phyloP scores from a whole-genome alignment of 768 basidiomycete species.

The Amanita pseudoporphyria region DNA sequence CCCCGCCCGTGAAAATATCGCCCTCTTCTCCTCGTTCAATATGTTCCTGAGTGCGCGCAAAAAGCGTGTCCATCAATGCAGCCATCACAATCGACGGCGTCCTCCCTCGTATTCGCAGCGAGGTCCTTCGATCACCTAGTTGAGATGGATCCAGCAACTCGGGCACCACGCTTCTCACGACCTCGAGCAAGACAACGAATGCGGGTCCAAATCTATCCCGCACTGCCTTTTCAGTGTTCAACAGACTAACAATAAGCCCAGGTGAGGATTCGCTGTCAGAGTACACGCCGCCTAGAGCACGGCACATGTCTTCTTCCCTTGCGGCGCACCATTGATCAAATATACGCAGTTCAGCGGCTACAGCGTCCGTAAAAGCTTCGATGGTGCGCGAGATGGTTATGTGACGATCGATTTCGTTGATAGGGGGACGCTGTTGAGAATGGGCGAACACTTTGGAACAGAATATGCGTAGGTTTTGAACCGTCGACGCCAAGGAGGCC shows the following conservation, averaged over 20 bases:
- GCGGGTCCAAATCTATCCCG: constrained; percentile 46
- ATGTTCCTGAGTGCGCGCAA: constrained; percentile 47
- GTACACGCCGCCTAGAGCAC: constrained; percentile 37
- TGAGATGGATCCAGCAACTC: constrained; percentile 6
- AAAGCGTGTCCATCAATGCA: constrained; percentile 52
- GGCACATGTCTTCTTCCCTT: constrained; percentile 57
- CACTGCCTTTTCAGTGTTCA: constrained; percentile 52
- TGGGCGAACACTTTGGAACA: constrained; percentile 36
- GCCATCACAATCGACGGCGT: constrained; percentile 47
- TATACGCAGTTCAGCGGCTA: constrained; percentile 45
- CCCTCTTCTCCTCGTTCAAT: constrained; percentile 36
- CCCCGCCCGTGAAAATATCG: constrained; percentile 42
- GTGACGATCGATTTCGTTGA: constrained; percentile 9
- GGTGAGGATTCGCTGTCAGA: constrained; percentile 17
- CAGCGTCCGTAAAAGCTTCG: constrained; percentile 77
- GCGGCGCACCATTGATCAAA: constrained; percentile 67
- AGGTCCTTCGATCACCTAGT: constrained; percentile 12
- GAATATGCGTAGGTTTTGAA: constrained; percentile 58
- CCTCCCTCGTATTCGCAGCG: constrained; percentile 15
- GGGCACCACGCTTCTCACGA: constrained; percentile 29
- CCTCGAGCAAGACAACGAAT: constrained; percentile 45
- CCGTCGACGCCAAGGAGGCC: constrained; percentile 45
- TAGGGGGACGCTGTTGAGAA: constrained; percentile 14
- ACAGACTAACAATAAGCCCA: constrained; percentile 50
- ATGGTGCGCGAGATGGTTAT: constrained; percentile 43